Evolutionary conservation across 148 eudicot species (phyloP), one percentile per base, ranked within the genome.

Genomic region (Dysphania ambrosioides): DNA sequence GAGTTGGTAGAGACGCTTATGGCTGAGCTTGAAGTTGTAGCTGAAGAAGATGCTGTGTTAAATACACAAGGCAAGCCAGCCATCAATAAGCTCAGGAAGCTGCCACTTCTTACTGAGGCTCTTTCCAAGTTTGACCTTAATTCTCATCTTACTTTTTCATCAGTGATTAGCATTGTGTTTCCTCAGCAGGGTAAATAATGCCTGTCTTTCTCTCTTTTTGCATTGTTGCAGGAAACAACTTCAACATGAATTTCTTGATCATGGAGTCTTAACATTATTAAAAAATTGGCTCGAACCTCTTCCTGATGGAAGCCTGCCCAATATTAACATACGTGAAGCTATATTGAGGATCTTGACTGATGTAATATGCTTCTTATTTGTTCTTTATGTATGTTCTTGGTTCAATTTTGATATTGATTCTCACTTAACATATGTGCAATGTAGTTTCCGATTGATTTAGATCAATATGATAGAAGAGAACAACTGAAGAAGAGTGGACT

Each of bases 281-380:
- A 92, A 87, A 78, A 95, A 82, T 76, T 95, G 99, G 99, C 97
- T 95, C 41, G 97, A 95, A 73, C 99, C 99, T 58, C 91, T 95
- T 66, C 99, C 99, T 63, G 99, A 95, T 89, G 97, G 99, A 77
- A 95, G 99, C 86, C 75, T 95, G 74, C 99, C 99, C 34, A 95
- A 92, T 77, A 95, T 92, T 71, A 95, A 95, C 80, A 88, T 92
- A 27, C 96, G 99, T 21, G 94, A 88, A 70, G 99, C 99, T 38
- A 85, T 95, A 73, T 73, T 95, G 74, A 83, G 81, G 87, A 92
- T 95, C 74, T 82, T 95, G 79, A 92, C 91, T 75, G 99, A 95
- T 77, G 99, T 95, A 92, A n/a, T n/a, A 74, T 69, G 49, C n/a
- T 68, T 68, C 38, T 60, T 58, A 35, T 56, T 31, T 74, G 30